Evolutionary conservation across 1,284 basidiomycete species (phyloP).

Genomic region (Ustilago nuda): DNA sequence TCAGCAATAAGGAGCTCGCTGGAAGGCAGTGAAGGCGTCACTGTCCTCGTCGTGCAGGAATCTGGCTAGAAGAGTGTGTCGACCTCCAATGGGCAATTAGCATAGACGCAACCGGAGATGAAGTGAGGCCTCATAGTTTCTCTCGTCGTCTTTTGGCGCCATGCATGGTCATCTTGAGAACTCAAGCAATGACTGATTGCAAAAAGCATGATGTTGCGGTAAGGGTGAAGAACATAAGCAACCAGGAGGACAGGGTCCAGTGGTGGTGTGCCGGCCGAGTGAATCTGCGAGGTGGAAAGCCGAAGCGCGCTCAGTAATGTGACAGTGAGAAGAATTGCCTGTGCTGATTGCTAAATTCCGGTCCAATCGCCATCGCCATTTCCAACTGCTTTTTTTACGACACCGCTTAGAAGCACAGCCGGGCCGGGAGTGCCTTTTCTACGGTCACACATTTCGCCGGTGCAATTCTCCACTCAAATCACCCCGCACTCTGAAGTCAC

Average conservation of each 20-base stretch:
- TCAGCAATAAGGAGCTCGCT: no score
- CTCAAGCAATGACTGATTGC: no score
- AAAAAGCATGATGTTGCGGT: no score
- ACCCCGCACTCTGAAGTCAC: constrained; percentile 10
- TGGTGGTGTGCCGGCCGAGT: not conserved
- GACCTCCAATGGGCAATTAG: no score
- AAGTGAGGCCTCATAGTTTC: no score
- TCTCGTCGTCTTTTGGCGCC: no score
- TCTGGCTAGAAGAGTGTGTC: no score
- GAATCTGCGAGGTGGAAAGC: constrained; percentile 5
- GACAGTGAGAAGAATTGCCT: not conserved
- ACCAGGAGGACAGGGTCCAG: not conserved
- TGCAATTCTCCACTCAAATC: constrained; percentile 5
- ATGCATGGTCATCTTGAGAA: no score
- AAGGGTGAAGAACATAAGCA: no score
- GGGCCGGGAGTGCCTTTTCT: not conserved
- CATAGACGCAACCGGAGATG: no score
- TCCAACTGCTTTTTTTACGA: not conserved
- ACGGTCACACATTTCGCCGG: constrained; percentile 7
- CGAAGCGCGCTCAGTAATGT: not conserved
- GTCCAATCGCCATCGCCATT: constrained; percentile 5
- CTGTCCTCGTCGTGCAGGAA: no score
- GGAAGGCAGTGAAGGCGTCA: no score
- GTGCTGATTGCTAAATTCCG: constrained; percentile 4
- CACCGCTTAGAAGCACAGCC: constrained; percentile 6